A percentile compares a stretch with the other conserved stretches of the same genome.
Conservation (phyloP, 2,329 filamentous ascomycete species). For the Dactylellina cionopaga region DNA sequence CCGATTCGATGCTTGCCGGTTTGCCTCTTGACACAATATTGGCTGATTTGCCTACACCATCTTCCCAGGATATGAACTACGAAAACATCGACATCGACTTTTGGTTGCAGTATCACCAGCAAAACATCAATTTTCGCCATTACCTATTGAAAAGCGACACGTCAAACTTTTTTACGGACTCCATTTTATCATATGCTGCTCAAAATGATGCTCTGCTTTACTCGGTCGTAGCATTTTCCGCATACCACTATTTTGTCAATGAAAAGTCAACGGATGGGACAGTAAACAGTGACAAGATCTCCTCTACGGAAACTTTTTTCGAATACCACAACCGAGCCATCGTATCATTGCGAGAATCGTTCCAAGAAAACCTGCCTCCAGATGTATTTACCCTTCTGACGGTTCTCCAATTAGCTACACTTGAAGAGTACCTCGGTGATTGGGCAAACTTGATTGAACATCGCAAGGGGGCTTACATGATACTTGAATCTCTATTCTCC, state of each 20-base stretch:
- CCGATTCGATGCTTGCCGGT: conserved; percentile 20
- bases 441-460: conserved; percentile 94
- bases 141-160: conserved; percentile 80
- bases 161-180: conserved; percentile 76
- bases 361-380: conserved; percentile 76
- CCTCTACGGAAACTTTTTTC: conserved; percentile 76
- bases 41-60: conserved; percentile 63
- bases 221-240: conserved; percentile 85
- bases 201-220: conserved; percentile 84
- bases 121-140: conserved; percentile 81
- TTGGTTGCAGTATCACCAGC: conserved; percentile 80
- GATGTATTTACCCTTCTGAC: conserved; percentile 81
- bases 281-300: not conserved
- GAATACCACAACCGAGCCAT: conserved; percentile 92
- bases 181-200: conserved; percentile 76
- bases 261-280: conserved; percentile 71
- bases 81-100: conserved; percentile 77
- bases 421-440: conserved; percentile 96
- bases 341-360: conserved; percentile 74
- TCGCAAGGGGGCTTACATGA: conserved; percentile 85
- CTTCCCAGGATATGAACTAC: conserved; percentile 58
- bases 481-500: conserved; percentile 80
- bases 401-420: conserved; percentile 89
- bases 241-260: conserved; percentile 81
- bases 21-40: not conserved